Evolutionary conservation across 148 eudicot species (phyloP), one percentile per base, ranked within the genome.

Genomic region (Suaeda aralocaspica): DNA sequence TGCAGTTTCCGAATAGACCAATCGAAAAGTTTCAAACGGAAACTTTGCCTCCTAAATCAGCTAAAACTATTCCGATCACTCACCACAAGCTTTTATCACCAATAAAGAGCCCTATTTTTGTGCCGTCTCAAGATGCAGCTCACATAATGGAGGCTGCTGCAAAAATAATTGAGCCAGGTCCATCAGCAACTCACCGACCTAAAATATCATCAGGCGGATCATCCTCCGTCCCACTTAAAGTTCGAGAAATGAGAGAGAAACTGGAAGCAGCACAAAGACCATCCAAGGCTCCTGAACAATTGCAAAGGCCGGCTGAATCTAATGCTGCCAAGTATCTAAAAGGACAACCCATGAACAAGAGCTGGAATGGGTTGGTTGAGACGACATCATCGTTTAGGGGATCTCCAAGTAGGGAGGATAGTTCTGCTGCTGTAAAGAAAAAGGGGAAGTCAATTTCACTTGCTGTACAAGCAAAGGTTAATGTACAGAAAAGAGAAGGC

Each of bases 61-160:
- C 90, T 52, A 91, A 89, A 84, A 86, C 99, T 46, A 89, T 94
- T 59, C 93, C 99, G 39, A 63, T 83, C 29, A 89, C 97, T 10
- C 97, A 91, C 63, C 86, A 94, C 71, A 91, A 91, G 84, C 96
- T 94, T 78, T 69, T 91, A 41, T 94, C 99, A 26, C 99, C 99
- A 25, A 91, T 94, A 61, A 94, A 89, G 84, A 89, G 85, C 49
- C 83, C 88, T 4, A 78, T 82, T 65, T 89, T 81, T 70, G 66
- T 78, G 68, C 85, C 92, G 22, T 79, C 91, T 31, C 83, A 78
- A 73, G 84, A 89, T 78, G 96, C 84, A 30, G 90, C 87, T 65
- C 93, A 86, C 49, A 83, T 94, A 33, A 94, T 94, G 97, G 97
- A 87, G 80, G 93, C 89, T 75, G 99, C 99, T 69, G 89, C 92